These are phyloP conservation scores for Peniophora sp. DNA, from an alignment of 1,284 basidiomycete genomes.

Conservation along the genomic window DNA sequence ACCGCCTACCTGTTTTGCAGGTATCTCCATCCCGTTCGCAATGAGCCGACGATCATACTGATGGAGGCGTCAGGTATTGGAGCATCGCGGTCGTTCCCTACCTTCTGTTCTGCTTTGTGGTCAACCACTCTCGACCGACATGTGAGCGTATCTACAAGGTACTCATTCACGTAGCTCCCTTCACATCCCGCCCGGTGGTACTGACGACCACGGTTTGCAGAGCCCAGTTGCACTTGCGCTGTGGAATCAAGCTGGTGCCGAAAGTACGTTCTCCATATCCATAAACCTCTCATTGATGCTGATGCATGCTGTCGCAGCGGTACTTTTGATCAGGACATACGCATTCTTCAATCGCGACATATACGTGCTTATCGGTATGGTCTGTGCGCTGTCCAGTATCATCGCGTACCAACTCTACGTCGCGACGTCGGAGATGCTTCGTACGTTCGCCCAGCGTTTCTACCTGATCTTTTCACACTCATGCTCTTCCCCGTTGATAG, in stretches of 20 bases:
- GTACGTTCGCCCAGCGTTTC: slow-evolving; percentile 30
- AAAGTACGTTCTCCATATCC: slow-evolving; percentile 37
- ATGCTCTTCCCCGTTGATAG: slow-evolving; percentile 25
- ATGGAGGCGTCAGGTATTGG: slow-evolving; percentile 51
- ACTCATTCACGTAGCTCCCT: slow-evolving; percentile 10
- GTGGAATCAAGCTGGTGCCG: slow-evolving; percentile 80
- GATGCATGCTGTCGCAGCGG: slow-evolving; percentile 32
- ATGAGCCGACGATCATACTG: slow-evolving; percentile 3
- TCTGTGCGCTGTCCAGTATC: slow-evolving; percentile 57
- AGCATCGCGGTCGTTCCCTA: slow-evolving; percentile 70
- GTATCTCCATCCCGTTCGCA: slow-evolving; percentile 27
- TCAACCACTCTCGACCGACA: slow-evolving; percentile 49
- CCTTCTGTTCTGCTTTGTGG: slow-evolving; percentile 62
- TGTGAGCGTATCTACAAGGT: slow-evolving; percentile 65
- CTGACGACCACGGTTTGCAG: too few species aligned
- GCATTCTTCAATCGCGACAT: slow-evolving; percentile 75
- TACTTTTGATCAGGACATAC: slow-evolving; percentile 73
- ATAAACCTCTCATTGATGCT: slow-evolving; percentile 4
- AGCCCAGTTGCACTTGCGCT: slow-evolving; percentile 70
- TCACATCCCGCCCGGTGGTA: slow-evolving; percentile 6
- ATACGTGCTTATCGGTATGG: slow-evolving; percentile 52
- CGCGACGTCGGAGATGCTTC: slow-evolving; percentile 63
- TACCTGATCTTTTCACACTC: not conserved
- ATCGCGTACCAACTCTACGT: slow-evolving; percentile 75
- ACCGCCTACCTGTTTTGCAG: slow-evolving; percentile 73